These are phyloP conservation scores for Clarireedia paspali DNA, from an alignment of 2,329 filamentous ascomycete species.

Conservation along the genomic window DNA sequence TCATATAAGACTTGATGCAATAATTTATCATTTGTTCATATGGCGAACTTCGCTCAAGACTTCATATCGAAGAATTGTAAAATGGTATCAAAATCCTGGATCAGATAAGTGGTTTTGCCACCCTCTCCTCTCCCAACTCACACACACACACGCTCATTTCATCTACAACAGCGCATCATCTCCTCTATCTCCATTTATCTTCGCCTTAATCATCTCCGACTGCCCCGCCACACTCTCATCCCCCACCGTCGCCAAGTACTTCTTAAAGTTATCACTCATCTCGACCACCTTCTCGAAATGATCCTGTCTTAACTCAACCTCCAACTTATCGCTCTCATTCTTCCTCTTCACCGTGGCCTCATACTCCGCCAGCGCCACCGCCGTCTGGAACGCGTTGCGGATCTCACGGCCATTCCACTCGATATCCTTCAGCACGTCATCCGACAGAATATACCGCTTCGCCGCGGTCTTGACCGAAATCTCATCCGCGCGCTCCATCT, in stretches of 20 bases:
- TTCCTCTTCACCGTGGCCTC: conserved; percentile 6
- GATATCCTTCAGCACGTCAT: conserved; percentile 15
- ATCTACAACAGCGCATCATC: conserved; percentile 15
- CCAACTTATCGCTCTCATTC: not conserved
- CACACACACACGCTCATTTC: not conserved
- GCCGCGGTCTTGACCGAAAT: conserved; percentile 11
- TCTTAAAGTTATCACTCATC: conserved; percentile 20
- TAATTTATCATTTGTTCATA: too few relatives aligned
- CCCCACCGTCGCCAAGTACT: conserved; percentile 15
- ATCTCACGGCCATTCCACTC: conserved; percentile 26
- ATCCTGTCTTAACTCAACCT: conserved; percentile 14
- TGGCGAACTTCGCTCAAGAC: too few relatives aligned
- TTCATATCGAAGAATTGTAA: too few relatives aligned
- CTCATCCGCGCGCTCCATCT: conserved; percentile 14
- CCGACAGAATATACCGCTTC: conserved; percentile 16
- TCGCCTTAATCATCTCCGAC: conserved; percentile 4
- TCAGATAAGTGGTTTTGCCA: too few relatives aligned
- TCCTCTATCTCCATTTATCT: conserved; percentile 15
- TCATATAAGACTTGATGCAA: too few relatives aligned
- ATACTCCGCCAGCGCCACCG: conserved; percentile 20
- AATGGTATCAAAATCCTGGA: too few relatives aligned
- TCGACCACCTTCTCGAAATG: conserved; percentile 20
- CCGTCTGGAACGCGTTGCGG: conserved; percentile 24
- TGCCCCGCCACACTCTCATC: not conserved
- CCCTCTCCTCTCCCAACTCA: not conserved